phyloP scores from a whole-genome alignment of 2,329 filamentous ascomycete species.

The Sordariomycetes sp. region DNA sequence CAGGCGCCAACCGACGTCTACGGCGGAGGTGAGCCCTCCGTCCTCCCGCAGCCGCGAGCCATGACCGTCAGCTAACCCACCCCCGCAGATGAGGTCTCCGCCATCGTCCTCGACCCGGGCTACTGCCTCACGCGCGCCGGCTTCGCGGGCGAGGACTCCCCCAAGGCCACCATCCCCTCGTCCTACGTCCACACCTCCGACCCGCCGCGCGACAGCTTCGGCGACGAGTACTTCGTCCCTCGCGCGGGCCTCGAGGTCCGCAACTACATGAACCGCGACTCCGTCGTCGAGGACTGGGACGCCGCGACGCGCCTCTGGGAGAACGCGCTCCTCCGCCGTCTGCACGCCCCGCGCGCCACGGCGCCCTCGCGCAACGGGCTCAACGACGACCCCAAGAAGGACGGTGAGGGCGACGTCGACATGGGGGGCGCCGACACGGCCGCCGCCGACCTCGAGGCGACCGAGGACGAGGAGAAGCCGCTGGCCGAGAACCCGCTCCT shows the following conservation, averaged over 20 bases:
- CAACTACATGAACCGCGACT: conserved; percentile 85
- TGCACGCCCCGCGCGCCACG: conserved; percentile 59
- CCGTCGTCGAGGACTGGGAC: conserved; percentile 94
- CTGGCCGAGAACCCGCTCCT: conserved; percentile 82
- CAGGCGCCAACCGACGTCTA: conserved; percentile 49
- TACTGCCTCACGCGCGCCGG: conserved; percentile 85
- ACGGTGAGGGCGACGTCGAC: conserved; percentile 46
- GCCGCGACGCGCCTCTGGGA: conserved; percentile 83
- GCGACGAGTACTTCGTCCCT: conserved; percentile 80
- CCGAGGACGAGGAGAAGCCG: conserved; percentile 53
- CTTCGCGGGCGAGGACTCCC: conserved; percentile 94
- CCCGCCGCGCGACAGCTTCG: conserved; percentile 53
- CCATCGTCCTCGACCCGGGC: conserved; percentile 89
- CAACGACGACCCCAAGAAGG: conserved; percentile 43
- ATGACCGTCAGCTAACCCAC: not conserved
- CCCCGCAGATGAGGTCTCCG: conserved; percentile 82
- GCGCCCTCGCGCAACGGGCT: conserved; percentile 59
- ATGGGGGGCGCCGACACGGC: conserved; percentile 32
- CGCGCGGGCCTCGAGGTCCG: conserved; percentile 66
- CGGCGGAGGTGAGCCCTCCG: conserved; percentile 37
- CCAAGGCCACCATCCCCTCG: conserved; percentile 84
- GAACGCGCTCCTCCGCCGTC: conserved; percentile 74
- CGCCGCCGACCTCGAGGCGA: conserved; percentile 11
- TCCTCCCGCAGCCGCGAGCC: not conserved
- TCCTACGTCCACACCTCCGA: conserved; percentile 60